These are phyloP conservation scores for Hypoxylon subgilvum DNA, from an alignment of 495 filamentous ascomycete genomes.

Conservation along the genomic window DNA sequence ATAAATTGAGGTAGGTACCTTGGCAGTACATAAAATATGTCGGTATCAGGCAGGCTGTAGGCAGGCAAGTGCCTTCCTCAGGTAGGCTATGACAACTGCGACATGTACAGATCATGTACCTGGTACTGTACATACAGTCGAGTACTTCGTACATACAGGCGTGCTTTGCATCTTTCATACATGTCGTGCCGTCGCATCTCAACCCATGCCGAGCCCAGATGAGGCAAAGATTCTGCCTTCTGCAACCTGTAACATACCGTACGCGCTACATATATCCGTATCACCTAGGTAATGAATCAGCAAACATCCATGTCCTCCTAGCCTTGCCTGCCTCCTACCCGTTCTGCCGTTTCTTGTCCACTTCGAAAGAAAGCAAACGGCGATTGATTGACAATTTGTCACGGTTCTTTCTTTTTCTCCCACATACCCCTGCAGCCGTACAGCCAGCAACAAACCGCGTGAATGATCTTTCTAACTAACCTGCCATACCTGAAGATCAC, in stretches of 20 bases:
- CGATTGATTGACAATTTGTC: too few species aligned
- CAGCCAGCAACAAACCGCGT: too few species aligned
- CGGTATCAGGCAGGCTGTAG: too few species aligned
- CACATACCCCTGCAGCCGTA: too few species aligned
- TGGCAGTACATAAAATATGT: too few species aligned
- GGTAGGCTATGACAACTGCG: constrained; percentile 7
- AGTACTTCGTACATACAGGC: not conserved
- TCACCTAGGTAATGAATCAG: constrained; percentile 25
- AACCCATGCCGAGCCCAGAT: too few species aligned
- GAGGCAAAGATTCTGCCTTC: constrained; percentile 29
- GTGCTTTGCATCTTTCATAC: constrained; percentile 27
- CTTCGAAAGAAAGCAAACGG: constrained; percentile 13
- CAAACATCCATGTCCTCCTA: constrained; percentile 33
- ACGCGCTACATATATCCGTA: constrained; percentile 9
- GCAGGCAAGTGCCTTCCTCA: too few species aligned
- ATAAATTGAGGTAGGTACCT: too few species aligned
- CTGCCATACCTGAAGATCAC: constrained; percentile 6
- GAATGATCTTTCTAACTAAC: not conserved
- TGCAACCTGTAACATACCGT: constrained; percentile 2
- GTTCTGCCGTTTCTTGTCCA: not conserved
- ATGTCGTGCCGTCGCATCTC: constrained; percentile 31
- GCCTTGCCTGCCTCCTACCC: too few species aligned
- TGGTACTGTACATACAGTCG: not conserved
- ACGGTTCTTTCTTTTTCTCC: too few species aligned
- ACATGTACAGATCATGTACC: too few species aligned